Base-by-base conservation (phyloP, 139 green algal genomes). In the Coelastrella sp. region DNA sequence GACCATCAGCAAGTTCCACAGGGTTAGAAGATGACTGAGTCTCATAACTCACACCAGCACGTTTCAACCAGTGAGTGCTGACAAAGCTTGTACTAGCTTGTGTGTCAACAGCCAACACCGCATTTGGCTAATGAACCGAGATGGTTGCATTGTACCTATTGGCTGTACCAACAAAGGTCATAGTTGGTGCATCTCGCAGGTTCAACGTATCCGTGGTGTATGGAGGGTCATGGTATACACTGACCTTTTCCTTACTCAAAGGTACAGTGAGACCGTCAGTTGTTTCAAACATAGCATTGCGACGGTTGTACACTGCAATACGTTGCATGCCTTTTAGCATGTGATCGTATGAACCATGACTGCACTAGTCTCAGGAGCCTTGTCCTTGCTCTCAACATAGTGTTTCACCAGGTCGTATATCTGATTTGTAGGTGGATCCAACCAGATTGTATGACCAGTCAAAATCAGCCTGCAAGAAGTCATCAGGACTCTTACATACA, bases 311-410 rank as follows among this genome's bases (percentile, higher is more conserved):
- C 8, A 19, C 25, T 32, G 59, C 59, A 35, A 67, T 32, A 9
- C 27, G 59, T n/a, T 67, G 59, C 59, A 67, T 67, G 25, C 59
- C 59, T 67, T 67, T 30, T 19, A 67, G 27, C 62, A 71, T 71
- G 11, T 71, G 62, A 5, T 25, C 23, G 27, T 43, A 11, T 11
- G 62, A 5, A 5, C 62, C 62, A 43, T 4, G 25, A 71, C 62
- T 13, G 62, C 62, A 23, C 8, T 71, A 17, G 62, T 43, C 13
- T 71, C 62, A 43, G 62, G 62, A 30, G 25, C 13, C 5, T 38
- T 40, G 17, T 30, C n/a, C 32, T 71, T 71, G 27, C 62, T n/a
- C 13, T 38, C n/a, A 38, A 38, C 4, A 11, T 71, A 71, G 13
- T 71, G 62, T 40, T 71, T 71, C 4, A 71, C 4, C 25, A 27